Percentiles rank a stretch among this genome's conserved stretches.
Evolutionary conservation across 305 asterid species (phyloP).

Genomic region (Fraxinus nigra): DNA sequence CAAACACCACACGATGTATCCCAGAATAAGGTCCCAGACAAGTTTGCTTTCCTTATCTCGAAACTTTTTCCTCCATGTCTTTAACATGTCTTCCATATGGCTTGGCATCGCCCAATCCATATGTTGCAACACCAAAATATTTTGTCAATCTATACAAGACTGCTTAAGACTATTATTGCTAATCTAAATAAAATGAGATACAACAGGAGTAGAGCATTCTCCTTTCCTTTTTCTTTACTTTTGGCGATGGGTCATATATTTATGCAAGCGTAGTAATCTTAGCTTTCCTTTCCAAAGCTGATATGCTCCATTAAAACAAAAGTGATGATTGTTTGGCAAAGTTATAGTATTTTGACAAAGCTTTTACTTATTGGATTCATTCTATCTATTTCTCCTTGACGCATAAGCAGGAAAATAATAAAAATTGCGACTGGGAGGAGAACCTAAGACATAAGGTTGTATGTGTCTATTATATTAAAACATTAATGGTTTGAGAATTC

Average conservation of each 20-base stretch:
- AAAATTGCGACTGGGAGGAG: background rate
- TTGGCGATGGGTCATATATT: background rate
- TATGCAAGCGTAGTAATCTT: background rate
- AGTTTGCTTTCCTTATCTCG: too few species aligned
- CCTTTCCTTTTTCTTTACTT: background rate
- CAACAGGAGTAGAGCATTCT: background rate
- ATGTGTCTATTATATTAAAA: background rate
- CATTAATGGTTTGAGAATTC: background rate
- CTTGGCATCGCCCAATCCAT: too few species aligned
- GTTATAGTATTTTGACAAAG: background rate
- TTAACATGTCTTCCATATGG: too few species aligned
- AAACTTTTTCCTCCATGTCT: too few species aligned
- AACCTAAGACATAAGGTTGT: background rate
- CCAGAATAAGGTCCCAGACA: too few species aligned
- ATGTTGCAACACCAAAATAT: too few species aligned
- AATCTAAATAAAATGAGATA: slow-evolving; percentile 6
- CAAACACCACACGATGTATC: too few species aligned
- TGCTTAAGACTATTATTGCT: background rate
- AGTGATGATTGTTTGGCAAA: background rate
- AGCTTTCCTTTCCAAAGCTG: background rate
- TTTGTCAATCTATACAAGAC: slow-evolving; percentile 5
- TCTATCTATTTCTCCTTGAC: background rate
- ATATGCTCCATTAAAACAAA: background rate
- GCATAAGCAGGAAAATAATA: background rate
- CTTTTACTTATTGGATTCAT: background rate